Evolutionary conservation across 2,329 filamentous ascomycete species (phyloP).

Genomic region (Orbilia brochopaga): DNA sequence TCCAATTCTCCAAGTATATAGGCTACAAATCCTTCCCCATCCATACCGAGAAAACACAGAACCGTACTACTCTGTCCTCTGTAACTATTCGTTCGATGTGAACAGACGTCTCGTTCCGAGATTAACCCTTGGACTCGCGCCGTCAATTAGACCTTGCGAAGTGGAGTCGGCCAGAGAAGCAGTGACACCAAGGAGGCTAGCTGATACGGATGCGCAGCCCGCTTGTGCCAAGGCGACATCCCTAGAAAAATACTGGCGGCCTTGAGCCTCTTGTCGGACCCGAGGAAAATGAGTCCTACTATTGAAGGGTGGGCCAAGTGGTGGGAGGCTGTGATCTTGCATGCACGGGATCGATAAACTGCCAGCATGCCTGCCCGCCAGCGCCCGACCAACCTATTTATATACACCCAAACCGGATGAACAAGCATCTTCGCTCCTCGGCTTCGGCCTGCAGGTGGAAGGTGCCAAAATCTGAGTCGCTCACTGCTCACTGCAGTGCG

Average conservation of each 20-base stretch:
- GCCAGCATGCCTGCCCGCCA: not conserved
- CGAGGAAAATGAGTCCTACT: not conserved
- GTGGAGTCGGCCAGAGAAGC: not conserved
- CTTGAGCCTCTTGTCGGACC: not conserved
- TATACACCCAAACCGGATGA: not conserved
- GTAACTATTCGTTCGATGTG: too few species aligned
- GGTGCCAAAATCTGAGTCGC: too few species aligned
- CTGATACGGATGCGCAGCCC: not conserved
- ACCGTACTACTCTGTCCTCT: too few species aligned
- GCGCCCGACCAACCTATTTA: not conserved
- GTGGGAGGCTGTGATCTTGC: conserved; percentile 23
- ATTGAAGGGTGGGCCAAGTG: not conserved
- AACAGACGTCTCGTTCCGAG: too few species aligned
- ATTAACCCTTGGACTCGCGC: too few species aligned
- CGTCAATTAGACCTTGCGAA: not conserved
- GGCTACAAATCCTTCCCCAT: too few species aligned
- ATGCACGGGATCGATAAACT: conserved; percentile 5
- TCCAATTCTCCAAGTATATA: too few species aligned
- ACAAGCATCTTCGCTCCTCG: not conserved
- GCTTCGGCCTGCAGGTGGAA: not conserved
- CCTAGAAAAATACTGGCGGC: not conserved
- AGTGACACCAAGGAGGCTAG: not conserved
- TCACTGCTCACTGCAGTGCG: too few species aligned
- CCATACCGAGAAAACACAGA: too few species aligned
- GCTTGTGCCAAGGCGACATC: not conserved